Evolutionary conservation across 2,329 filamentous ascomycete species (phyloP).

Genomic region (Fusarium cicatricum): DNA sequence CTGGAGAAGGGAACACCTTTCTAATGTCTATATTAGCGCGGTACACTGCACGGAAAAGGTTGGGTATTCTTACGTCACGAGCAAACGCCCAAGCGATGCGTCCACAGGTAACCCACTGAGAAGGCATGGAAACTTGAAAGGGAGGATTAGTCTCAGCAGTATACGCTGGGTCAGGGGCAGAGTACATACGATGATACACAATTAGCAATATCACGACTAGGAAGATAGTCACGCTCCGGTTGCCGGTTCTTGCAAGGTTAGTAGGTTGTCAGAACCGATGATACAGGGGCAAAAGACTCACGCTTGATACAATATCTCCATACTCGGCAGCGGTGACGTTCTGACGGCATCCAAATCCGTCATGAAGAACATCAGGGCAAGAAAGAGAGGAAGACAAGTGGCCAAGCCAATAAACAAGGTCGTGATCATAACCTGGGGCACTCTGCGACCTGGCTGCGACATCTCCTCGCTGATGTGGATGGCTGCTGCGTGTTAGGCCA

Average conservation of each 20-base stretch:
- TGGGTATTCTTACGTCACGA: not conserved
- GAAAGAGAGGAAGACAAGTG: conserved; percentile 6
- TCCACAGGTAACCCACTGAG: conserved; percentile 5
- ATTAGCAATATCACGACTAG: not conserved
- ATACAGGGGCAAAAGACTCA: not conserved
- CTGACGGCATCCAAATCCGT: conserved; percentile 14
- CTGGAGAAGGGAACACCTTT: not conserved
- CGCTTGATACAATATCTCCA: conserved; percentile 20
- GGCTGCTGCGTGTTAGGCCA: not conserved
- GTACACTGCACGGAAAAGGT: too few species aligned
- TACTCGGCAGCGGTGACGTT: conserved; percentile 14
- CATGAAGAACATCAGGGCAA: conserved; percentile 20
- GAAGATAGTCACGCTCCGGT: conserved; percentile 4
- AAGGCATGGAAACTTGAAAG: not conserved
- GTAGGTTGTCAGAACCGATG: too few species aligned
- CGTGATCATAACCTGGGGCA: conserved; percentile 18
- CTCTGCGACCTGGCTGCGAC: conserved; percentile 16
- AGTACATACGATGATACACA: conserved; percentile 2
- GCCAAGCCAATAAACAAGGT: conserved; percentile 13
- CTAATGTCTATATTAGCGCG: not conserved
- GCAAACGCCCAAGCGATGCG: conserved; percentile 7
- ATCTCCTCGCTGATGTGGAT: conserved; percentile 27
- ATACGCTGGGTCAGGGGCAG: too few species aligned
- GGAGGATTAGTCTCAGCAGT: too few species aligned
- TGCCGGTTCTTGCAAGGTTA: conserved; percentile 2